Conservation (phyloP, 306 rosid genomes). For the Boehmeria nivea region DNA sequence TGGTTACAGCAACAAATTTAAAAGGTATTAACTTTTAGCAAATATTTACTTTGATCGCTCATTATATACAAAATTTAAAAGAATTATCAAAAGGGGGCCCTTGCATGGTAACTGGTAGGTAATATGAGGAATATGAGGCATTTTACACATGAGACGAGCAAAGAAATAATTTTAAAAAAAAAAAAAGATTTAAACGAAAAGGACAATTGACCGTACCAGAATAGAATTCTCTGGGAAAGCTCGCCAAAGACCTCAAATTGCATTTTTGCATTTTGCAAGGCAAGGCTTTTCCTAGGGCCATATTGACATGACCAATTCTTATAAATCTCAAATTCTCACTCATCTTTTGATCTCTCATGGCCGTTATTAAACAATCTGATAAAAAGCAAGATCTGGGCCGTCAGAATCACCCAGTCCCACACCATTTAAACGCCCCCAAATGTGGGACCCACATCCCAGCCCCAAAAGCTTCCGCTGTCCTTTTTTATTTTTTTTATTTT, state of each 20-base stretch:
- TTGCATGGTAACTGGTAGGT: no score
- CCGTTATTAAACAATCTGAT: constrained; percentile 7
- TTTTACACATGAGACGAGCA: no score
- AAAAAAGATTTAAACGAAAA: no score
- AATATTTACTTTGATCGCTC: no score
- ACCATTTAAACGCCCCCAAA: neutral
- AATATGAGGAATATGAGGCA: no score
- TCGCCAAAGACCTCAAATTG: neutral
- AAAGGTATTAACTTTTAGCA: no score
- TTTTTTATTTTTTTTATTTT: no score
- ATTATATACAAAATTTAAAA: no score
- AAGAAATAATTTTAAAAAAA: no score
- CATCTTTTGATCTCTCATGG: neutral
- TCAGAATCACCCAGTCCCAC: constrained; percentile 14
- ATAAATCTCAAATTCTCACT: neutral
- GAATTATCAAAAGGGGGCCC: no score
- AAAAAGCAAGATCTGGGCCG: neutral
- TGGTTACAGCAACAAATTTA: no score
- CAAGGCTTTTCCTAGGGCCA: neutral
- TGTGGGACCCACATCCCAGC: no score
- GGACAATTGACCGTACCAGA: constrained; percentile 22
- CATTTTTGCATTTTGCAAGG: neutral
- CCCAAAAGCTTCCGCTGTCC: neutral
- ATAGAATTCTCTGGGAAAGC: constrained; percentile 9
- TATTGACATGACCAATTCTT: constrained; percentile 6